phyloP scores from a whole-genome alignment of 1,139 yeast species.

The Suhomyces chickasaworum region DNA sequence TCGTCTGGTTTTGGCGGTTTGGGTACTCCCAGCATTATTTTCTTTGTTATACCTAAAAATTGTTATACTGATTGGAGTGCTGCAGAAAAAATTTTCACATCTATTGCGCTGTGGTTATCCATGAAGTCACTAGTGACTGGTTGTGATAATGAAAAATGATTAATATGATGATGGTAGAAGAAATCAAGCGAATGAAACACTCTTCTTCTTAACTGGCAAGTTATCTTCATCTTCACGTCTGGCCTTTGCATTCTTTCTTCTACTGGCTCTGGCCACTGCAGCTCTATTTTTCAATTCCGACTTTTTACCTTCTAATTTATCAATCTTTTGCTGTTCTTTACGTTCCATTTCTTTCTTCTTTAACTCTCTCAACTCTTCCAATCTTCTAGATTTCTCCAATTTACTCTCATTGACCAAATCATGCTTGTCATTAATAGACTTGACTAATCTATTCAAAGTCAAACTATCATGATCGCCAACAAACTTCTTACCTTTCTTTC shows the following conservation, averaged over 20 bases:
- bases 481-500: constrained; percentile 93
- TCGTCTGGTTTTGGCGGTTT: too few species aligned
- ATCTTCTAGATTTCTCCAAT: constrained; percentile 82
- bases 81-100: neutral
- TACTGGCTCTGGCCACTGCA: constrained; percentile 61
- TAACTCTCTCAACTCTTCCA: constrained; percentile 86
- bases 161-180: neutral
- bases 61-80: too few species aligned
- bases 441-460: constrained; percentile 66
- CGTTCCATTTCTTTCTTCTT: constrained; percentile 85
- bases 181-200: constrained; percentile 47
- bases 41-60: too few species aligned
- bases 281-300: constrained; percentile 73
- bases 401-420: constrained; percentile 87
- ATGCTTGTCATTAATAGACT: constrained; percentile 77
- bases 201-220: constrained; percentile 29
- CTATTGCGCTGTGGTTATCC: neutral
- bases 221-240: constrained; percentile 37
- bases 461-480: constrained; percentile 71
- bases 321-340: constrained; percentile 70
- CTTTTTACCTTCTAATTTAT: constrained; percentile 75
- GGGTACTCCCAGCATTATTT: too few species aligned
- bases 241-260: constrained; percentile 70
- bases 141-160: neutral
- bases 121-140: neutral